Percentiles rank a stretch among this genome's conserved stretches.
Evolutionary conservation across 306 rosid genomes (phyloP).

Genomic region (Datisca glomerata): DNA sequence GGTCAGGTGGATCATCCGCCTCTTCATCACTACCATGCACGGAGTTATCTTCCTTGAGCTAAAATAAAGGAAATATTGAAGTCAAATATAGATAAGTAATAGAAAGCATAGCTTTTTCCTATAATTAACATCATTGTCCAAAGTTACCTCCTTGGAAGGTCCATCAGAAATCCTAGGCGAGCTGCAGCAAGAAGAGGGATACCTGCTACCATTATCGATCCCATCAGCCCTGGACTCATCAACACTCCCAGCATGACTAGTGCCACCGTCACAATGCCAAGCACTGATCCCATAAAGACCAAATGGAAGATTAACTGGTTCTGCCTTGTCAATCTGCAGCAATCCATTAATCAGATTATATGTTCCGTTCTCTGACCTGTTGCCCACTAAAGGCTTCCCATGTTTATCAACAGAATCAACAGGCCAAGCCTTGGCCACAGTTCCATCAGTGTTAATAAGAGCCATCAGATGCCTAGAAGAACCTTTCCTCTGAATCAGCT

Average conservation of each 20-base stretch:
- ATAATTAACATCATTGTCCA: background rate
- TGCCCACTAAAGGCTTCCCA: constrained; percentile 54
- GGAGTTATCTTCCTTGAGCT: constrained; percentile 83
- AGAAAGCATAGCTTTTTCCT: background rate
- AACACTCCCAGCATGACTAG: constrained; percentile 84
- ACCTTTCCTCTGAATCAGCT: constrained; percentile 85
- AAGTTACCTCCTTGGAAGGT: constrained; percentile 71
- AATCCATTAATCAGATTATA: constrained; percentile 21
- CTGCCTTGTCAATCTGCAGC: constrained; percentile 49
- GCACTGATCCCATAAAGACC: constrained; percentile 94
- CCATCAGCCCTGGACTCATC: constrained; percentile 87
- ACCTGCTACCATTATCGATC: constrained; percentile 49
- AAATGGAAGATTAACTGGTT: constrained; percentile 90
- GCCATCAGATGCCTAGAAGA: constrained; percentile 93
- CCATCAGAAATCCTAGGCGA: constrained; percentile 81
- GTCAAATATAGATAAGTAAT: background rate
- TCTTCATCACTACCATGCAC: constrained; percentile 96
- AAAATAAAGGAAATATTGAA: constrained; percentile 4
- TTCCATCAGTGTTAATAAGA: constrained; percentile 78
- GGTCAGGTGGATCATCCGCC: constrained; percentile 60
- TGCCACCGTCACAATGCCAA: constrained; percentile 91
- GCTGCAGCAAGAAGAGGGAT: constrained; percentile 81
- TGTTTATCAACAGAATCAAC: constrained; percentile 51
- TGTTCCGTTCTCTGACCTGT: constrained; percentile 31
- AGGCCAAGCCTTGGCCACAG: constrained; percentile 99